A percentile compares a stretch with the other conserved stretches of the same genome.
These are phyloP conservation scores for Diaporthe sp. DNA, from an alignment of 2,329 filamentous ascomycete species.

Conservation along the genomic window DNA sequence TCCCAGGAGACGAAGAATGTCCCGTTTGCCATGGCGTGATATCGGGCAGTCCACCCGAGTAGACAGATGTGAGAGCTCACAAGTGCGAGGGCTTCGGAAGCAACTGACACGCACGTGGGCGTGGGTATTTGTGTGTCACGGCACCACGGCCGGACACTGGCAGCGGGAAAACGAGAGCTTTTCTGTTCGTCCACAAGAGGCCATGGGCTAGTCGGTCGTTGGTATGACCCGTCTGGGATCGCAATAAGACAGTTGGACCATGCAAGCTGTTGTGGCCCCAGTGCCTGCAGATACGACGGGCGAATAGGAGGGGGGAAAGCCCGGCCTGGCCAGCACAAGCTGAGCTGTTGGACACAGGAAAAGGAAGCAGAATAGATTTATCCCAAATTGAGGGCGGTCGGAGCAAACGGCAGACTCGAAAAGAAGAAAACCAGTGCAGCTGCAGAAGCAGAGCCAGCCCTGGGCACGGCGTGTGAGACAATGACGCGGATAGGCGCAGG, in stretches of 20 bases:
- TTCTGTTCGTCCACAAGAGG: not conserved
- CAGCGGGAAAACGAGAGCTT: not conserved
- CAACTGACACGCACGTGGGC: slow-evolving; percentile 5
- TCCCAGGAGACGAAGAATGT: slow-evolving; percentile 79
- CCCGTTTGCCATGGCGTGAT: slow-evolving; percentile 51
- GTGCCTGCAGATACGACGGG: slow-evolving; percentile 40
- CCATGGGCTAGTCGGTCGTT: not conserved
- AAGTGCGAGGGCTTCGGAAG: not conserved
- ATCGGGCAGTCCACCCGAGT: not conserved
- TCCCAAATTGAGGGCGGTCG: not conserved
- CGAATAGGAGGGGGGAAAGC: slow-evolving; percentile 13
- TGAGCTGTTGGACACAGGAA: slow-evolving; percentile 5
- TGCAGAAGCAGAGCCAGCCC: slow-evolving; percentile 12
- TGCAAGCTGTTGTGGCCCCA: slow-evolving; percentile 23
- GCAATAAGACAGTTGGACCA: slow-evolving; percentile 10
- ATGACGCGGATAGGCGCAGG: slow-evolving; percentile 26
- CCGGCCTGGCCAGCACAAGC: slow-evolving; percentile 1
- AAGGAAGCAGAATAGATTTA: slow-evolving; percentile 4
- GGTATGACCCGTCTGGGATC: not conserved
- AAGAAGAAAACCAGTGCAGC: not conserved
- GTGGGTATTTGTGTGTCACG: slow-evolving; percentile 20
- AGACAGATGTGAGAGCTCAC: not conserved
- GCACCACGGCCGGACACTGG: not conserved
- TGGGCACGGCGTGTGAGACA: slow-evolving; percentile 36
- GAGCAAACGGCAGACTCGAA: not conserved